These are phyloP conservation scores for Xylaria bambusicola DNA, from an alignment of 495 filamentous ascomycete genomes.

Conservation along the genomic window DNA sequence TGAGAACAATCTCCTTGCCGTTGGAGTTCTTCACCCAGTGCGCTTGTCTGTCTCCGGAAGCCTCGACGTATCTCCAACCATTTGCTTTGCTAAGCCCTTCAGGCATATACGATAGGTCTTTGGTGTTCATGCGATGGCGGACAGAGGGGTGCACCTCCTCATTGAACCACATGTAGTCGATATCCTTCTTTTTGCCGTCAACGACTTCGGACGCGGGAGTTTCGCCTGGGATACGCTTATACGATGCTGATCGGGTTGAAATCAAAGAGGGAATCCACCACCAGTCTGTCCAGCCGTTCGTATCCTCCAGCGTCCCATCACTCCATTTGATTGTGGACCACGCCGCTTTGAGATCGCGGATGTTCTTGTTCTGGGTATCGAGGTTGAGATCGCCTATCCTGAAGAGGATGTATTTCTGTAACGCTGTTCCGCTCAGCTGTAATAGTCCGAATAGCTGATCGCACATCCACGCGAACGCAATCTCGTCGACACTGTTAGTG, in stretches of 20 bases:
- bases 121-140: background rate
- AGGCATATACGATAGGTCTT: background rate
- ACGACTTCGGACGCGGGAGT: constrained; percentile 3
- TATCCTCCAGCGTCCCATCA: background rate
- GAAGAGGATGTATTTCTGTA: constrained; percentile 10
- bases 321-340: constrained; percentile 8
- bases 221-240: constrained; percentile 8
- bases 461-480: constrained; percentile 12
- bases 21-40: constrained; percentile 4
- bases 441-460: constrained; percentile 9
- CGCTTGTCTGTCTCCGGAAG: background rate
- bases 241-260: background rate
- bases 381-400: constrained; percentile 8
- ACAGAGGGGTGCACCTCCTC: constrained; percentile 3
- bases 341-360: constrained; percentile 7
- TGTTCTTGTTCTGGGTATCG: constrained; percentile 8
- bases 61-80: background rate
- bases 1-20: background rate
- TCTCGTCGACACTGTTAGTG: constrained; percentile 4
- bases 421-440: constrained; percentile 1
- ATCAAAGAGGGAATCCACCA: constrained; percentile 6
- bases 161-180: background rate
- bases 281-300: constrained; percentile 3
- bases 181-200: constrained; percentile 1
- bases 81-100: background rate